Base-by-base conservation (phyloP, 768 basidiomycete genomes). In the Collybia sp. region DNA sequence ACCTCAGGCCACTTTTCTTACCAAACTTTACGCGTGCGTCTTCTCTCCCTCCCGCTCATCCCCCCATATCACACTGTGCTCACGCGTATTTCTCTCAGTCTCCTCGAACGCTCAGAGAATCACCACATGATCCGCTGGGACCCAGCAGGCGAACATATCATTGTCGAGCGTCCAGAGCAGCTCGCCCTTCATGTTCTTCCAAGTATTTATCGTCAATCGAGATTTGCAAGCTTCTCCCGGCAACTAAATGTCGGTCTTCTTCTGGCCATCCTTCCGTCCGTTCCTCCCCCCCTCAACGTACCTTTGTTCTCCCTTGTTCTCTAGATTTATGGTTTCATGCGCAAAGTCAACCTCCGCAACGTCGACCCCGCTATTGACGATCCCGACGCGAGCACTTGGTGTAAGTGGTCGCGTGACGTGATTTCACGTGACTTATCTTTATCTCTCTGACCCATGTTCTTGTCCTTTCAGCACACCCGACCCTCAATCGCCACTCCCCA, bases 121-220 rank as follows among this genome's bases (percentile, higher is more conserved):
- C 88, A 93, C 56, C 88, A 93, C 64, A 94, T 95, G 88, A 94
- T 96, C 63, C 86, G 93, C 43, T 96, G 93, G 93, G 92, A 93
- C 61, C 85, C 87, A 12, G 83, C 85, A 16, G 93, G 93, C 51
- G 88, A 93, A 62, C 88, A 93, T 60, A 94, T 96, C 75, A 92
- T 96, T 67, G 93, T 96, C 45, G 93, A 94, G 60, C 75, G 88
- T 30, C 93, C 93, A 52, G 90, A 92, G 62, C 92, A 94, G 64
- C 84, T 96, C 48, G 93, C 93, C 2, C 79, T 93, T 46, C 92
- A 94, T 65, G 88, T 96, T 63, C 82, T 96, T 52, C 93, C 93
- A 42, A 85, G 85, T 58, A 86, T 96, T 44, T 96, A 96, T 68
- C 85, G 93, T 61, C 93, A 96, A 79, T 94, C 89, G 62, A 80